A percentile compares a stretch with the other conserved stretches of the same genome.
Evolutionary conservation across 345 rosid genomes (phyloP).

Genomic region (Populus euphratica): DNA sequence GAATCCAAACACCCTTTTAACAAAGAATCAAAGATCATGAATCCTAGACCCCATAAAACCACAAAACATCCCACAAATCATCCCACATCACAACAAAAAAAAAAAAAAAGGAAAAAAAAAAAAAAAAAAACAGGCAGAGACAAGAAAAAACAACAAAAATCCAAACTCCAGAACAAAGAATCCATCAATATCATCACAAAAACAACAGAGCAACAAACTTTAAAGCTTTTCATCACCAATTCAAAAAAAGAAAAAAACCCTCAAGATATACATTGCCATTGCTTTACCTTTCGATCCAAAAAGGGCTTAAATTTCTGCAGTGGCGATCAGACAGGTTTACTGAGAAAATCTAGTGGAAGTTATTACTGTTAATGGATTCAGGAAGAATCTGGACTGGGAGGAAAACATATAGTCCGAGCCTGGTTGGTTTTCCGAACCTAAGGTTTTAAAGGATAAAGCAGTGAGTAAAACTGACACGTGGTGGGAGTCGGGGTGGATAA

Average conservation of each 20-base stretch:
- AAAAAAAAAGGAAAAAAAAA: no score
- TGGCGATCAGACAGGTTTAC: not conserved
- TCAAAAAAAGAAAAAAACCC: not conserved
- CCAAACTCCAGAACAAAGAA: not conserved
- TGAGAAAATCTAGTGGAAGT: not conserved
- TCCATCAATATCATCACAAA: not conserved
- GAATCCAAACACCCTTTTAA: not conserved
- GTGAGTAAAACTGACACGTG: not conserved
- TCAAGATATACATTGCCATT: not conserved
- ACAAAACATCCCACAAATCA: not conserved
- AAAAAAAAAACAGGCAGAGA: not conserved
- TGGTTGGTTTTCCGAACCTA: not conserved
- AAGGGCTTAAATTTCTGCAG: not conserved
- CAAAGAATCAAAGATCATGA: not conserved
- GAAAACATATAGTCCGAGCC: not conserved
- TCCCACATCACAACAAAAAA: not conserved
- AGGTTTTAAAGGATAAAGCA: not conserved
- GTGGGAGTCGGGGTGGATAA: not conserved
- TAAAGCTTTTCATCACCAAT: not conserved
- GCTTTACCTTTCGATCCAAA: not conserved
- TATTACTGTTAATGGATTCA: not conserved
- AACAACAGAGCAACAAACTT: not conserved
- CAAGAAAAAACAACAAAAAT: not conserved
- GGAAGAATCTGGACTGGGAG: not conserved
- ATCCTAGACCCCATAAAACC: not conserved